phyloP scores from a whole-genome alignment of 2,329 filamentous ascomycete species.

The Malbranchea zuffiana region DNA sequence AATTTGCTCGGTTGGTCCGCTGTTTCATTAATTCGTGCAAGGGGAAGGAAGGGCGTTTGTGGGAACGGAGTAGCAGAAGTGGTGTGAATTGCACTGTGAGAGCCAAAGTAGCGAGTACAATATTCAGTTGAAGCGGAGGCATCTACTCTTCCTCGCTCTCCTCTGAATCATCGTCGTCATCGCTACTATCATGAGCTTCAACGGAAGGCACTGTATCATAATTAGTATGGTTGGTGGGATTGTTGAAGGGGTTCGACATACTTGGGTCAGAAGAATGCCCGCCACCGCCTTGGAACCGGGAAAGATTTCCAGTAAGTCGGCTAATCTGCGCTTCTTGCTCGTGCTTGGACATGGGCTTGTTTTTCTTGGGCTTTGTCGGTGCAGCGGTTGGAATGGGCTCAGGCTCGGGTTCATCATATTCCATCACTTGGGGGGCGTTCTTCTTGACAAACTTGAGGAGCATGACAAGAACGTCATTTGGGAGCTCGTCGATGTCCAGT shows the following conservation, averaged over 20 bases:
- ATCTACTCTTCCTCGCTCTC: conserved; percentile 41
- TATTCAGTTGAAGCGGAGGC: too few relatives aligned
- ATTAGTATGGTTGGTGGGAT: conserved; percentile 8
- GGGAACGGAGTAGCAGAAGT: too few relatives aligned
- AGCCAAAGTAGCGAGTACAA: too few relatives aligned
- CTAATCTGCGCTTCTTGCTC: conserved; percentile 42
- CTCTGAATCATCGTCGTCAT: conserved; percentile 39
- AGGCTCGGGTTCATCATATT: conserved; percentile 31
- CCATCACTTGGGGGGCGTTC: conserved; percentile 33
- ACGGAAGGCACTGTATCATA: conserved; percentile 27
- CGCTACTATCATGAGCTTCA: conserved; percentile 36
- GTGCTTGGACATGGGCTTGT: conserved; percentile 43
- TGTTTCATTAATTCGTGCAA: too few relatives aligned
- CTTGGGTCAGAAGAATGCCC: conserved; percentile 32
- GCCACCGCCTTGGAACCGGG: conserved; percentile 35
- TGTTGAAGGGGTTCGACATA: conserved; percentile 9
- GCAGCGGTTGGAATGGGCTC: conserved; percentile 26
- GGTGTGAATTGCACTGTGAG: too few relatives aligned
- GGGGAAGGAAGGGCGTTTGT: too few relatives aligned
- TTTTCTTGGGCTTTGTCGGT: conserved; percentile 39
- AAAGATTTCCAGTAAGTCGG: conserved; percentile 37
- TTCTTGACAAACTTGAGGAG: conserved; percentile 40
- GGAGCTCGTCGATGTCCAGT: conserved; percentile 40
- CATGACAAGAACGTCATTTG: conserved; percentile 37
- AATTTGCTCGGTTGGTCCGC: too few relatives aligned